These are phyloP conservation scores for Boletus eberwhitei DNA, from an alignment of 768 basidiomycete genomes.

Conservation along the genomic window DNA sequence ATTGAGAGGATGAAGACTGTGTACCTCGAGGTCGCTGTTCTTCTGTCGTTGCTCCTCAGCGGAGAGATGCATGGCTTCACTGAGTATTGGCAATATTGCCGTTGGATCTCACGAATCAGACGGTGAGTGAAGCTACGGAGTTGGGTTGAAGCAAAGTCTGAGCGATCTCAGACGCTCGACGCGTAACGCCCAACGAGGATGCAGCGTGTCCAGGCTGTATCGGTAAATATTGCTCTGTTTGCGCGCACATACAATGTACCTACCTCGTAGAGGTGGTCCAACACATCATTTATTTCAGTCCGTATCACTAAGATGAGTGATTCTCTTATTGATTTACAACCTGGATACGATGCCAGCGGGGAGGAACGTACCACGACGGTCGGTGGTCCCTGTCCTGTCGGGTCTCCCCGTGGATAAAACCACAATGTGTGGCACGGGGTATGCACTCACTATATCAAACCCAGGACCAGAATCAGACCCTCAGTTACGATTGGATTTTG, in stretches of 20 bases:
- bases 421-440: not conserved
- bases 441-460: not conserved
- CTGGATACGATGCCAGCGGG: too few relatives aligned
- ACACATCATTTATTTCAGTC: too few relatives aligned
- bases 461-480: not conserved
- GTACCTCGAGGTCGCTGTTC: conserved; percentile 8
- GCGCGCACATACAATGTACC: too few relatives aligned
- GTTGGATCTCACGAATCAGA: not conserved
- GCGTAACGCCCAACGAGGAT: not conserved
- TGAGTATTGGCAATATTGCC: not conserved
- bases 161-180: not conserved
- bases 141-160: not conserved
- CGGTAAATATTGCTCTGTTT: too few relatives aligned
- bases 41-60: not conserved
- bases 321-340: too few relatives aligned
- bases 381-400: too few relatives aligned
- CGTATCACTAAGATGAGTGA: too few relatives aligned
- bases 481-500: not conserved
- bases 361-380: too few relatives aligned
- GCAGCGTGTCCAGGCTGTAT: not conserved
- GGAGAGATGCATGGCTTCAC: conserved; percentile 13
- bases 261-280: too few relatives aligned
- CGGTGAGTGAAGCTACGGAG: not conserved
- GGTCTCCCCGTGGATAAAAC: too few relatives aligned
- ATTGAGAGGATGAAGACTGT: not conserved